Conservation (phyloP, 331 rosid species). For the Quercus phellos region DNA sequence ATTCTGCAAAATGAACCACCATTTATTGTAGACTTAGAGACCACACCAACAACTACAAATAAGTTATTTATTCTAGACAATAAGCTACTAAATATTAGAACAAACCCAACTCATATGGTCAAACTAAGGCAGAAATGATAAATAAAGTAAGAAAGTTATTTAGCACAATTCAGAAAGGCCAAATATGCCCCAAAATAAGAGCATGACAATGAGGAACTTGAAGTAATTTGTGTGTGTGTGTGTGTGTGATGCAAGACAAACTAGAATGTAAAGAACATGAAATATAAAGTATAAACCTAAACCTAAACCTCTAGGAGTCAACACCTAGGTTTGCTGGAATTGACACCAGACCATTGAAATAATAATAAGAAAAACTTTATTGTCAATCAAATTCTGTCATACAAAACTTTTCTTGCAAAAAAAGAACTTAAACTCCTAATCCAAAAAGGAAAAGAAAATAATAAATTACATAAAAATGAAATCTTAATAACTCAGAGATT, state of each 20-base stretch:
- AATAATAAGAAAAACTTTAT: too few species aligned
- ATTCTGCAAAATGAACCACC: conserved; percentile 59
- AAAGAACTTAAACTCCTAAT: too few species aligned
- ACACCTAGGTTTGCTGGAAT: too few species aligned
- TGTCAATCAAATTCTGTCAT: too few species aligned
- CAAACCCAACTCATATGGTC: not conserved
- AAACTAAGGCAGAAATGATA: not conserved
- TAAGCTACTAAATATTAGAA: not conserved
- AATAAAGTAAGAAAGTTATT: not conserved
- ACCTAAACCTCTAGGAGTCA: too few species aligned
- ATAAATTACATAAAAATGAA: too few species aligned
- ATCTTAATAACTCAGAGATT: too few species aligned
- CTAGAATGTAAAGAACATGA: too few species aligned
- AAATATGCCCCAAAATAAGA: not conserved
- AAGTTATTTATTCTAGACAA: not conserved
- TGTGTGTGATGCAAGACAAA: too few species aligned
- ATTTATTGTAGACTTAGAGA: conserved; percentile 1
- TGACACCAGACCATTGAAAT: too few species aligned
- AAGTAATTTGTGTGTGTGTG: not conserved
- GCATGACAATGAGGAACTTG: not conserved
- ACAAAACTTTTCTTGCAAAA: too few species aligned
- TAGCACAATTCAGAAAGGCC: not conserved
- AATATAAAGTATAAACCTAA: too few species aligned
- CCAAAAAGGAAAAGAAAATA: not conserved
- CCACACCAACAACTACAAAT: not conserved